Conservation (phyloP, 2,329 filamentous ascomycete species). For the Talaromyces marneffei region DNA sequence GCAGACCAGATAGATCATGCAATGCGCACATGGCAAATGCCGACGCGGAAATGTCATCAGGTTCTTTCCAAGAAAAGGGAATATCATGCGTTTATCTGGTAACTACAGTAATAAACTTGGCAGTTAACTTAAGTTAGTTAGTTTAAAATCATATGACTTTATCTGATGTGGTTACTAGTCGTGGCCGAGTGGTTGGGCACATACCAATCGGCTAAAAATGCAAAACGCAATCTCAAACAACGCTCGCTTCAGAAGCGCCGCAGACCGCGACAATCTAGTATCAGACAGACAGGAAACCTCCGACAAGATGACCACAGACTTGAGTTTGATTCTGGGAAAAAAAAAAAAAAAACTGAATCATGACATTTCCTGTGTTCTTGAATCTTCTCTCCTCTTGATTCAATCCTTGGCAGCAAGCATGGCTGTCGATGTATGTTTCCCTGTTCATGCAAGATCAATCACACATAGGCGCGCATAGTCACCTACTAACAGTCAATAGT, state of each 20-base stretch:
- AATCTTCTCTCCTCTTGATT: not conserved
- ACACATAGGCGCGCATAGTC: conserved; percentile 1
- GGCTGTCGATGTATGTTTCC: not conserved
- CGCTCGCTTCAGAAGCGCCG: conserved; percentile 7
- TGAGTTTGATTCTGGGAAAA: too few relatives aligned
- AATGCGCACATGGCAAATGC: conserved; percentile 1
- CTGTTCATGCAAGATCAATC: conserved; percentile 4
- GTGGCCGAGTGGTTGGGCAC: not conserved
- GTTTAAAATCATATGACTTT: not conserved
- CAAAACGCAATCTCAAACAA: conserved; percentile 13
- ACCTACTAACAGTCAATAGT: not conserved
- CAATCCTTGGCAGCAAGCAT: not conserved
- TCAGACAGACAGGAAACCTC: not conserved
- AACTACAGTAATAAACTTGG: too few relatives aligned
- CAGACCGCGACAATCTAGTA: not conserved
- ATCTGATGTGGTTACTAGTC: not conserved
- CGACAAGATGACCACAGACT: not conserved
- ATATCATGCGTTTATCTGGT: not conserved
- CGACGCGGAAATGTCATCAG: not conserved
- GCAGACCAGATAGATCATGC: not conserved
- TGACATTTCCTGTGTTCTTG: not conserved
- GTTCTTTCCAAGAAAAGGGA: not conserved
- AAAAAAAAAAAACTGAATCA: not conserved
- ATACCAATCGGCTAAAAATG: conserved; percentile 6
- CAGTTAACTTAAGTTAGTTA: too few relatives aligned